These are phyloP conservation scores for Ilex paraguariensis DNA, from an alignment of 305 asterid genomes.

Conservation along the genomic window DNA sequence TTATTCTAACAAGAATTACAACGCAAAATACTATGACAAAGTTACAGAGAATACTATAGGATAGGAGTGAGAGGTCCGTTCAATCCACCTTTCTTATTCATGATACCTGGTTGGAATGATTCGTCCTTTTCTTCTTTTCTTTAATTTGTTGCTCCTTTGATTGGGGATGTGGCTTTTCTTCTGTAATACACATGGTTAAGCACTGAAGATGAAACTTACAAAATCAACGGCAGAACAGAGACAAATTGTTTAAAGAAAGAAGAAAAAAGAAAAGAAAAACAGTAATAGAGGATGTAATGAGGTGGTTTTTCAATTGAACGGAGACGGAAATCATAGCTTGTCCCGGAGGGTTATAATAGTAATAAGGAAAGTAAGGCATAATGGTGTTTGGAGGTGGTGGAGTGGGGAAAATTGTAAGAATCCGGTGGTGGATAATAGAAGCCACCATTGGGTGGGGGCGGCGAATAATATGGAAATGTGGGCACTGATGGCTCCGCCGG, in stretches of 20 bases:
- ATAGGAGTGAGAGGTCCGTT: too few relatives aligned
- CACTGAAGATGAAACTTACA: too few relatives aligned
- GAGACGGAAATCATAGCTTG: conserved; percentile 24
- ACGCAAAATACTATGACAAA: too few relatives aligned
- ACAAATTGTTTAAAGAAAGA: conserved; percentile 10
- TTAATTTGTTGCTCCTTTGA: too few relatives aligned
- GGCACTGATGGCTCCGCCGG: conserved; percentile 17
- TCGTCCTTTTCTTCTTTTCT: too few relatives aligned
- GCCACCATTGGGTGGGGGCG: conserved; percentile 26
- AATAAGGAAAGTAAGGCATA: conserved; percentile 41
- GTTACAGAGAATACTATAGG: too few relatives aligned
- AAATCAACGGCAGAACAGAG: too few relatives aligned
- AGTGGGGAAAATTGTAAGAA: conserved; percentile 13
- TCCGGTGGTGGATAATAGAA: conserved; percentile 33
- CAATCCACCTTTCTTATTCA: too few relatives aligned
- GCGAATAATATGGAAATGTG: conserved; percentile 3
- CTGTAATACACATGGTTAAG: too few relatives aligned
- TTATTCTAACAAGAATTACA: too few relatives aligned
- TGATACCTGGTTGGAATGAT: too few relatives aligned
- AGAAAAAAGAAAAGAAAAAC: conserved; percentile 16
- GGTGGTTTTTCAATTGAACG: conserved; percentile 10
- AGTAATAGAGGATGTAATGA: conserved; percentile 8
- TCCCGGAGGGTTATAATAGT: conserved; percentile 33
- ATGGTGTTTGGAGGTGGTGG: conserved; percentile 58
- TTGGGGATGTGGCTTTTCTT: too few relatives aligned